phyloP scores from a whole-genome alignment of 352 stramenopile genomes.

The Poterioochromonas sp. region DNA sequence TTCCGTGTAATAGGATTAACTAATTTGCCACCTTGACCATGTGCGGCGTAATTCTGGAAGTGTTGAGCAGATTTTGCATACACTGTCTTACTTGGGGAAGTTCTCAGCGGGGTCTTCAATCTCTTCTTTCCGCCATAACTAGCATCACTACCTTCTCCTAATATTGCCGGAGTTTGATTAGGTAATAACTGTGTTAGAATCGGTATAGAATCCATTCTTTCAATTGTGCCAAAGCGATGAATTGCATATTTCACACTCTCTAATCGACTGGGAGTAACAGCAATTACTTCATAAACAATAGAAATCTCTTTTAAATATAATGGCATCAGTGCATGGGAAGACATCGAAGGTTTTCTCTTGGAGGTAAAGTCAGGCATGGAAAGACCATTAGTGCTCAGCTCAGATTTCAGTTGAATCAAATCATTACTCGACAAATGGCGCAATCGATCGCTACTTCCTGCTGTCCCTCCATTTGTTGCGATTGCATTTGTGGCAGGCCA shows the following conservation, averaged over 20 bases:
- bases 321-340: no score
- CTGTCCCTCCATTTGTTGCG: not conserved
- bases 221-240: not conserved
- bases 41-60: no score
- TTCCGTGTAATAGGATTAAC: no score
- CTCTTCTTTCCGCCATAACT: no score
- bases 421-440: not conserved
- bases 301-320: not conserved
- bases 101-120: no score
- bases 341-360: not conserved
- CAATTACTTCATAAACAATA: not conserved
- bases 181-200: no score
- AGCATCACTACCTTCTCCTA: no score
- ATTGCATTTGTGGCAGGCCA: not conserved
- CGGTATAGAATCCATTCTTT: no score
- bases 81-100: no score
- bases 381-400: not conserved
- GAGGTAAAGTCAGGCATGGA: not conserved
- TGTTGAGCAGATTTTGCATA: no score
- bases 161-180: no score
- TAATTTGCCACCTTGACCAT: no score
- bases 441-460: not conserved
- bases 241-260: slow-evolving; percentile 10
- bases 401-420: not conserved
- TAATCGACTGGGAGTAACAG: not conserved